Conservation (phyloP, 164 flowering plant species). For the Nelumbo lutea region DNA sequence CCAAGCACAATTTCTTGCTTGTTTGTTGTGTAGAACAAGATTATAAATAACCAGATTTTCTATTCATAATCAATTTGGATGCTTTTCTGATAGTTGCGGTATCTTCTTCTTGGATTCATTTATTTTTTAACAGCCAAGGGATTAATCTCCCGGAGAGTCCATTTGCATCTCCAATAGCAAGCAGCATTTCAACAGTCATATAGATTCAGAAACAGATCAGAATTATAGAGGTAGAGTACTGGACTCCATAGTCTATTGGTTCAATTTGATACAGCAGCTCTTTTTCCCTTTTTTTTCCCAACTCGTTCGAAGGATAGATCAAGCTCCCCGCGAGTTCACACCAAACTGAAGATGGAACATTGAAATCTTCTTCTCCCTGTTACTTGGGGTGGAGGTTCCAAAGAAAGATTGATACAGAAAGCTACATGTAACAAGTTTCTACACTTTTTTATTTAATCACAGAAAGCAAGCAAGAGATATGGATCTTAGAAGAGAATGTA, state of each 20-base stretch:
- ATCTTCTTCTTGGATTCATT: conserved; percentile 2
- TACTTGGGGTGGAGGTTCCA: conserved; percentile 16
- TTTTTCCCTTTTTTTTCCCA: conserved; percentile 3
- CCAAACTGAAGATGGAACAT: conserved; percentile 16
- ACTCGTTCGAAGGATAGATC: neutral
- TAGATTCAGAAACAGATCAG: conserved; percentile 30
- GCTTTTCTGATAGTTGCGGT: neutral
- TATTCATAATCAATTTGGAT: neutral
- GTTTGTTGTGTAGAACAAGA: too few species aligned
- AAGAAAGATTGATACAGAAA: conserved; percentile 22
- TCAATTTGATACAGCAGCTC: conserved; percentile 12
- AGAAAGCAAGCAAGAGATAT: conserved; percentile 14
- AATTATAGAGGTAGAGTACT: conserved; percentile 19
- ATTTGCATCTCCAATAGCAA: conserved; percentile 47
- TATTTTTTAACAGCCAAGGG: conserved; percentile 32
- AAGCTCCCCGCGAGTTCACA: conserved; percentile 28
- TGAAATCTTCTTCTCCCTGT: conserved; percentile 12
- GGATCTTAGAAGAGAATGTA: conserved; percentile 20
- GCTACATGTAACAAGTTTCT: conserved; percentile 26
- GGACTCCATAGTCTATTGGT: conserved; percentile 17
- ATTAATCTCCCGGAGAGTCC: conserved; percentile 69
- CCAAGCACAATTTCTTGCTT: too few species aligned
- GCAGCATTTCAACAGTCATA: conserved; percentile 41
- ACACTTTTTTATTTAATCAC: conserved; percentile 14
- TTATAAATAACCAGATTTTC: neutral